phyloP scores from a whole-genome alignment of 495 filamentous ascomycete genomes.

The Annulohypoxylon maeteangense region DNA sequence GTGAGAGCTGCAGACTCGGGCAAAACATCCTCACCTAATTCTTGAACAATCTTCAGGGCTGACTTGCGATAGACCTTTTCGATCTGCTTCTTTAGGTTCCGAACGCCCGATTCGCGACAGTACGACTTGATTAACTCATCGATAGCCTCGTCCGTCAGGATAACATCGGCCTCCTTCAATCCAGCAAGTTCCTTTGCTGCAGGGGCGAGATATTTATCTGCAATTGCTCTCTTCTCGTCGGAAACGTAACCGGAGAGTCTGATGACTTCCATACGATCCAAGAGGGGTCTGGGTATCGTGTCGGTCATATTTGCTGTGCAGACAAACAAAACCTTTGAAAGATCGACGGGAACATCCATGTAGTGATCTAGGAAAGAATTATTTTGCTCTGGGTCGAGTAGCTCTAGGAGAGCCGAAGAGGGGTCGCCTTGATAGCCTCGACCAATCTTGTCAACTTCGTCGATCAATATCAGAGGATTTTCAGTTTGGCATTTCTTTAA shows the following conservation, averaged over 20 bases:
- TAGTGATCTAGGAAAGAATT: slow-evolving; percentile 98
- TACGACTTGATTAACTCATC: slow-evolving; percentile 98
- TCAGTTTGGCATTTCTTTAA: slow-evolving; percentile 99
- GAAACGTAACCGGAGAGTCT: slow-evolving; percentile 96
- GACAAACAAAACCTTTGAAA: slow-evolving; percentile 98
- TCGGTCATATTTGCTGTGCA: slow-evolving; percentile 99
- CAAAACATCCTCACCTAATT: slow-evolving; percentile 87
- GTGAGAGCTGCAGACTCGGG: slow-evolving; percentile 86
- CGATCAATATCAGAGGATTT: slow-evolving; percentile 95
- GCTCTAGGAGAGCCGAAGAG: slow-evolving; percentile 90
- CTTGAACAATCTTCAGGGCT: slow-evolving; percentile 95
- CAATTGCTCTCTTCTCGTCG: slow-evolving; percentile 99
- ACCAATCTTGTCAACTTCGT: slow-evolving; percentile 98
- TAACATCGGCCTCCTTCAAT: slow-evolving; percentile 88
- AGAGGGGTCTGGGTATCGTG: slow-evolving; percentile 92
- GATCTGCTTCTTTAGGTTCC: slow-evolving; percentile 99
- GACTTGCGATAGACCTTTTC: slow-evolving; percentile 99
- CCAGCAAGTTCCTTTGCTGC: slow-evolving; percentile 91
- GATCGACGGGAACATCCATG: slow-evolving; percentile 97
- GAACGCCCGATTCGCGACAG: slow-evolving; percentile 95
- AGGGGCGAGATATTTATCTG: slow-evolving; percentile 89
- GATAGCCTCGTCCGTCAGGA: slow-evolving; percentile 83
- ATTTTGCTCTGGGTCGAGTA: slow-evolving; percentile 98
- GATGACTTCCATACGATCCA: slow-evolving; percentile 99
- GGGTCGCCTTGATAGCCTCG: slow-evolving; percentile 96